Percentiles rank a stretch among this genome's conserved stretches.
These are phyloP conservation scores for Trichosporon asahii DNA, from an alignment of 1,284 basidiomycete genomes.

Conservation along the genomic window DNA sequence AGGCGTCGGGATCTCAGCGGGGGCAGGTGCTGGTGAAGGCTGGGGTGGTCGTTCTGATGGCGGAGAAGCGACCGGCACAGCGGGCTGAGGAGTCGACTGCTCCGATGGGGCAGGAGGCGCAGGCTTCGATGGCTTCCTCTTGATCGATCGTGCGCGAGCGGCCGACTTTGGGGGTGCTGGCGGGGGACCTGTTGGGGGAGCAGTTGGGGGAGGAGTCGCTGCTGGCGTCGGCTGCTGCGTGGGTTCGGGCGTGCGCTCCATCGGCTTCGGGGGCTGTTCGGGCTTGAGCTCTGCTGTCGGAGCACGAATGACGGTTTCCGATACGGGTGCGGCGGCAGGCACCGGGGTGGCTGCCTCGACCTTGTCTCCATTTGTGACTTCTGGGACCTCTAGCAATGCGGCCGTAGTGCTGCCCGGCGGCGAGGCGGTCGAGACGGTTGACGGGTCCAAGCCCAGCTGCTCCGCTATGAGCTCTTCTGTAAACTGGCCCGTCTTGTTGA, in stretches of 20 bases:
- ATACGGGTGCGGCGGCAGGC: neutral
- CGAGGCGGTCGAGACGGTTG: neutral
- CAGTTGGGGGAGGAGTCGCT: neutral
- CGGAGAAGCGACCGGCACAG: neutral
- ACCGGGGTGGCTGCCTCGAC: neutral
- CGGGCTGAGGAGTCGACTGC: neutral
- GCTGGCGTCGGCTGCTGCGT: neutral
- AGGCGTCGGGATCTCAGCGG: neutral
- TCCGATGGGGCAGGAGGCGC: neutral
- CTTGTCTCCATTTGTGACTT: neutral
- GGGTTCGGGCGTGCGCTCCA: neutral
- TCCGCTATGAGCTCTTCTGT: slow-evolving; percentile 36
- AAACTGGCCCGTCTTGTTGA: slow-evolving; percentile 32
- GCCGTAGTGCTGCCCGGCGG: neutral
- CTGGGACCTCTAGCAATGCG: neutral
- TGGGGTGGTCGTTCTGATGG: neutral
- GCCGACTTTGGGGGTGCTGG: slow-evolving; percentile 1
- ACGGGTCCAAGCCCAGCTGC: slow-evolving; percentile 28
- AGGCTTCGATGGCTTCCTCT: slow-evolving; percentile 3
- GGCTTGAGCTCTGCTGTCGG: neutral
- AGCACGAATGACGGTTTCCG: neutral
- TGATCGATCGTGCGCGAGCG: neutral
- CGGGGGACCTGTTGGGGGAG: neutral
- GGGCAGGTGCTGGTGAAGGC: neutral
- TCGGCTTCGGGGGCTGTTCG: neutral